Evolutionary conservation across 768 basidiomycete genomes (phyloP).

Genomic region (Tylopilus intermedius): DNA sequence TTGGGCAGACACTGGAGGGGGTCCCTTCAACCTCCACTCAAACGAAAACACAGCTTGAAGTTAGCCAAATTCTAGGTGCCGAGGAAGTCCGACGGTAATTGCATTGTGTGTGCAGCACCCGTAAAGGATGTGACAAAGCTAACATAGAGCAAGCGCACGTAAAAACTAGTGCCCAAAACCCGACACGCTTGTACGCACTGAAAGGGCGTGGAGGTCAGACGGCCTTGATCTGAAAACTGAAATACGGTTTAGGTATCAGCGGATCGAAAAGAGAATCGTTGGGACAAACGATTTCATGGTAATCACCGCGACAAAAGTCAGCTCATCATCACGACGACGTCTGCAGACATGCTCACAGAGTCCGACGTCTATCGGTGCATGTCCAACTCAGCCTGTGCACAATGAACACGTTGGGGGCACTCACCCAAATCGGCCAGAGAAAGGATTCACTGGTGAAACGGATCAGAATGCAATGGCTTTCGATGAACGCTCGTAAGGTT

Average conservation of each 20-base stretch:
- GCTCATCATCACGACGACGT: background rate
- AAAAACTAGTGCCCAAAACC: background rate
- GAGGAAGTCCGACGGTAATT: background rate
- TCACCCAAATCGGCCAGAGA: constrained; percentile 46
- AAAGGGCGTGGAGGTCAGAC: constrained; percentile 33
- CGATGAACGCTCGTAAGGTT: background rate
- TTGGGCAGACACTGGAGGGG: too few relatives aligned
- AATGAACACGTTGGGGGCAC: constrained; percentile 2
- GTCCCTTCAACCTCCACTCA: too few relatives aligned
- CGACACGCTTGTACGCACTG: constrained; percentile 28
- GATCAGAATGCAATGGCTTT: background rate
- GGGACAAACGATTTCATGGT: constrained; percentile 46
- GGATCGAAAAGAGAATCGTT: background rate
- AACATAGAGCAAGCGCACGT: constrained; percentile 35
- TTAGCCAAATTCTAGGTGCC: background rate
- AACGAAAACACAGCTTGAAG: too few relatives aligned
- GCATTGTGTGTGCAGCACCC: constrained; percentile 26
- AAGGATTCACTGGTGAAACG: constrained; percentile 26
- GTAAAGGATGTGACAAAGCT: constrained; percentile 47
- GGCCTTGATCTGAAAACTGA: constrained; percentile 37
- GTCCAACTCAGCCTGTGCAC: background rate
- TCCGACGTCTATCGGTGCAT: constrained; percentile 4
- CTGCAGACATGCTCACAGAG: constrained; percentile 4
- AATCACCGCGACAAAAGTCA: constrained; percentile 35
- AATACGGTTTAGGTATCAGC: background rate